Evolutionary conservation across 139 green algal genomes (phyloP).

Genomic region (Chlamydomonas schloesseri): DNA sequence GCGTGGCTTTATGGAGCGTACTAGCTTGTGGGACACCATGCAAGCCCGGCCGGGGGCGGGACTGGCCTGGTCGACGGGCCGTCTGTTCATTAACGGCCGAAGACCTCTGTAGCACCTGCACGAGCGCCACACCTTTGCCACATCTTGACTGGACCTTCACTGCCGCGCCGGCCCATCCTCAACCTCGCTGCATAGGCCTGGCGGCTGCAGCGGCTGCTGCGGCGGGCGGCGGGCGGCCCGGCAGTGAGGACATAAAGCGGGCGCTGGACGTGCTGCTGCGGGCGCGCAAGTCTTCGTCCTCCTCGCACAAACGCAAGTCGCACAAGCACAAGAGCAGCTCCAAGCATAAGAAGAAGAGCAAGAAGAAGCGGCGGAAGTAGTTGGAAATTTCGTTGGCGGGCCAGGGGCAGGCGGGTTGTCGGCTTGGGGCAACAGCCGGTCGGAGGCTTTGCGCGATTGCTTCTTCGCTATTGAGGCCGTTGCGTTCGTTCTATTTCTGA

Average conservation of each 20-base stretch:
- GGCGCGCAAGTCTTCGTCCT: background rate
- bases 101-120: no score
- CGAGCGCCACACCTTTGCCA: no score
- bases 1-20: background rate
- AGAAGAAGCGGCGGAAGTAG: background rate
- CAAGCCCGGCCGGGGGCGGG: background rate
- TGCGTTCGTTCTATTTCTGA: no score
- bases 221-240: background rate
- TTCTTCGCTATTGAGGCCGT: no score
- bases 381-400: no score
- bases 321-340: conserved; percentile 10
- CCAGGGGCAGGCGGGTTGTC: no score
- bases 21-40: background rate
- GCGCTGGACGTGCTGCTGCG: conserved; percentile 32
- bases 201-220: background rate
- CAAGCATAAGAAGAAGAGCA: background rate
- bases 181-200: no score
- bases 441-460: no score
- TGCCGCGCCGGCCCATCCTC: no score
- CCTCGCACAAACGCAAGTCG: background rate
- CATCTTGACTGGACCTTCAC: background rate
- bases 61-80: no score
- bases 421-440: no score
- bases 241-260: conserved; percentile 15
- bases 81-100: background rate